Percentiles rank a stretch among this genome's conserved stretches.
phyloP scores from a whole-genome alignment of 192 early-diverging fungal species.

The Lunasporangiospora selenospora region DNA sequence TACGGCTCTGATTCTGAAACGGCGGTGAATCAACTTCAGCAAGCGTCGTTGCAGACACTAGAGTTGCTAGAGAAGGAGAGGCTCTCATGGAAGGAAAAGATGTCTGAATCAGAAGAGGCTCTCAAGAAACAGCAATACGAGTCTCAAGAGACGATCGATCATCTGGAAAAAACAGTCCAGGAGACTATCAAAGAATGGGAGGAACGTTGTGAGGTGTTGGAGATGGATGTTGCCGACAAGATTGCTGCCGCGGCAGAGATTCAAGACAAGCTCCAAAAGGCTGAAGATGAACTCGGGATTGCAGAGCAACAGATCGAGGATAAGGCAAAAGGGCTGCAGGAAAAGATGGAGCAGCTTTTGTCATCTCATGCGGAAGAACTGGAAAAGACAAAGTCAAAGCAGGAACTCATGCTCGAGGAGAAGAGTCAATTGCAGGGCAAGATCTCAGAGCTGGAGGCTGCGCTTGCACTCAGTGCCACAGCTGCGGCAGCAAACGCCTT shows the following conservation, averaged over 20 bases:
- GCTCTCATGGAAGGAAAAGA: not conserved
- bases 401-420: constrained; percentile 29
- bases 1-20: not conserved
- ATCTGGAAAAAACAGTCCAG: constrained; percentile 21
- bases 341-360: constrained; percentile 1
- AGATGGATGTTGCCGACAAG: constrained; percentile 40
- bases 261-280: constrained; percentile 22
- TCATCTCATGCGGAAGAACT: constrained; percentile 2
- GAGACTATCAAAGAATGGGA: constrained; percentile 37
- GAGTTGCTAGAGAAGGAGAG: constrained; percentile 23
- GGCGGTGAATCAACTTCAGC: constrained; percentile 18
- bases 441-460: constrained; percentile 35
- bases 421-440: constrained; percentile 49
- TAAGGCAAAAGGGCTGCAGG: constrained; percentile 9
- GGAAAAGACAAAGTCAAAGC: constrained; percentile 19
- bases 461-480: constrained; percentile 18
- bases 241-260: constrained; percentile 39
- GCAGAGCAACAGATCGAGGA: constrained; percentile 34
- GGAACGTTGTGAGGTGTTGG: constrained; percentile 45
- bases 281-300: constrained; percentile 36
- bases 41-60: not conserved
- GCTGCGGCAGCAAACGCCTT: not conserved
- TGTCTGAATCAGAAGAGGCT: constrained; percentile 4
- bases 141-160: constrained; percentile 19
- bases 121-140: constrained; percentile 2